Base-by-base conservation (phyloP, 2,329 filamentous ascomycete genomes). In the Cadophora sp. region DNA sequence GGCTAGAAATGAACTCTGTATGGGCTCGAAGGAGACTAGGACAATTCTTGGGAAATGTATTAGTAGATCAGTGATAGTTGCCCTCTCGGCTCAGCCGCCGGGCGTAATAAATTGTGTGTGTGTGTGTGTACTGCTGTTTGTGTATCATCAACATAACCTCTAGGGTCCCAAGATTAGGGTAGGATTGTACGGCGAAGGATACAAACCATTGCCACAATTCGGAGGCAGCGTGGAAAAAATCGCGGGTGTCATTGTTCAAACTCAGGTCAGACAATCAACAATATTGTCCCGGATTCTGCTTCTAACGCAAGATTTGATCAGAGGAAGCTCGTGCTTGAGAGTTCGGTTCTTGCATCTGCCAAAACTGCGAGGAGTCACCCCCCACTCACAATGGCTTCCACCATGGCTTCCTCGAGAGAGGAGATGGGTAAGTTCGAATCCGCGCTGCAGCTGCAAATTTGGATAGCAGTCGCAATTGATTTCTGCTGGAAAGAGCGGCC, bases 91-190 rank as follows among this genome's bases (percentile, higher is more conserved):
- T 30, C 27, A 30, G 27, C 27, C 27, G 27, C 27, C 27, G 27
- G 27, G 27, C 27, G 27, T 30, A 30, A 30, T 30, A 30, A 30
- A 30, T 30, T 30, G 27, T 30, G 27, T 30, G 27, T 30, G 27
- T 30, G 27, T 30, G 27, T 30, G n/a, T n/a, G n/a, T 43, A 9
- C 55, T 9, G 55, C 33, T 39, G 13, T 58, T 58, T 58, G 55
- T 58, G 55, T 58, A 58, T 58, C 55, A 43, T 43, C 20, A 8
- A 16, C 16, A 16, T 58, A 18, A 13, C 22, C 14, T 56, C 11
- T 58, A 58, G 55, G 55, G 55, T 58, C 55, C n/a, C n/a, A 41
- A 58, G 55, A 58, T 58, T 58, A 36, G 55, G 55, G 55, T 36
- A 58, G 20, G 20, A 24, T 24, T 24, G 18, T 58, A 58, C 33